Percentiles rank a stretch among this genome's conserved stretches.
Evolutionary conservation across 2,329 filamentous ascomycete species (phyloP).

Genomic region (Epichloe gansuensis): DNA sequence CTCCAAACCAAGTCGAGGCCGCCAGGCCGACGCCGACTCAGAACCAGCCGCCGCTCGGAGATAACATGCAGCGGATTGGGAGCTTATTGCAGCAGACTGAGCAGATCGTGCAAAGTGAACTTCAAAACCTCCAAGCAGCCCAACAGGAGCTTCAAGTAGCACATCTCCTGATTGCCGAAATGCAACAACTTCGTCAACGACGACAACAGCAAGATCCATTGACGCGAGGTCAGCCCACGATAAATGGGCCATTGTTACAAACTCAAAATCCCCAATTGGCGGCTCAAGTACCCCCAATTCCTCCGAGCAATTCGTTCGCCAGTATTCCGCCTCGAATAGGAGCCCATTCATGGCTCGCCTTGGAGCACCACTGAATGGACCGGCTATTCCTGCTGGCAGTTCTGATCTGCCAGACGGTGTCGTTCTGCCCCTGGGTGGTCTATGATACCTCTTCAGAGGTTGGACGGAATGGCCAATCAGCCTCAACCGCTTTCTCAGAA

Average conservation of each 20-base stretch:
- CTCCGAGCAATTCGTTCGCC: constrained; percentile 12
- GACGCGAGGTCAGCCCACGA: constrained; percentile 11
- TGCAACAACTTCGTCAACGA: constrained; percentile 49
- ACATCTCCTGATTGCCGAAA: constrained; percentile 54
- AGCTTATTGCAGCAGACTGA: constrained; percentile 54
- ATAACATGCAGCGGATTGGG: constrained; percentile 35
- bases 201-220: constrained; percentile 26
- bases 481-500: constrained; percentile 9
- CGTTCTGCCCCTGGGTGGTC: constrained; percentile 55
- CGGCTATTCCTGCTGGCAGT: constrained; percentile 47
- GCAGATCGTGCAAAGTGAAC: constrained; percentile 55
- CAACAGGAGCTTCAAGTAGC: constrained; percentile 58
- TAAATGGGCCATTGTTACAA: constrained; percentile 6
- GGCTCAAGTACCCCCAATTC: constrained; percentile 11
- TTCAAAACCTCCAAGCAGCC: constrained; percentile 47
- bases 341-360: constrained; percentile 36
- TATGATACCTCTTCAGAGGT: constrained; percentile 46
- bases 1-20: constrained; percentile 12
- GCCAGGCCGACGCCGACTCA: constrained; percentile 11
- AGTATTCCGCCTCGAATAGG: constrained; percentile 22
- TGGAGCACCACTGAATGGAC: constrained; percentile 29
- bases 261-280: constrained; percentile 9
- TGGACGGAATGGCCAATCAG: constrained; percentile 25
- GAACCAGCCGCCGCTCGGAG: constrained; percentile 11
- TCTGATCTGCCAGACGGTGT: constrained; percentile 51